phyloP scores from a whole-genome alignment of 768 basidiomycete genomes.

The Lactarius tabidus region DNA sequence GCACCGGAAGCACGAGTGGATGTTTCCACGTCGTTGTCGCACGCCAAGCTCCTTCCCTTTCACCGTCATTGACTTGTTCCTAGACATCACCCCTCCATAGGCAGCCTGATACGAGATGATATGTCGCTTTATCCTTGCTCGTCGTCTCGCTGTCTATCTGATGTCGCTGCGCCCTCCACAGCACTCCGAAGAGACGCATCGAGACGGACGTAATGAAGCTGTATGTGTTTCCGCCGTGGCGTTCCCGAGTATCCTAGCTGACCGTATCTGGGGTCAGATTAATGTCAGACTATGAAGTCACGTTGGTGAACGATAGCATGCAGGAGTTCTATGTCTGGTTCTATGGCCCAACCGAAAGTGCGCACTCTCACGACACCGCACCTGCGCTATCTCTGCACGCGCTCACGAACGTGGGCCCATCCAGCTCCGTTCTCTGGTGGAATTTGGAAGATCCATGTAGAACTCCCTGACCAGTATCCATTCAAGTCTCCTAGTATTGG shows the following conservation, averaged over 20 bases:
- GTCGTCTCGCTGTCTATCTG: conserved; percentile 26
- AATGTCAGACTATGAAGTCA: conserved; percentile 99
- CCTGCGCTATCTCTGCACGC: neutral
- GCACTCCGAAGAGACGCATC: conserved; percentile 88
- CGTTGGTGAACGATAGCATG: conserved; percentile 96
- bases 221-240: conserved; percentile 43
- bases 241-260: neutral
- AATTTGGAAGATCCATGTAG: conserved; percentile 99
- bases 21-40: neutral
- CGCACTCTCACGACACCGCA: conserved; percentile 33
- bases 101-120: conserved; percentile 49
- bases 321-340: conserved; percentile 98
- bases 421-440: conserved; percentile 96
- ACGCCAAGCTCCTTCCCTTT: neutral
- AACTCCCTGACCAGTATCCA: conserved; percentile 96
- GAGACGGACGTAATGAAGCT: conserved; percentile 99
- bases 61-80: conserved; percentile 8
- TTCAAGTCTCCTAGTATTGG: conserved; percentile 99
- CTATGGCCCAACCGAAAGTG: conserved; percentile 91
- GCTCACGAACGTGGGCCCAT: conserved; percentile 1
- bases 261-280: conserved; percentile 48
- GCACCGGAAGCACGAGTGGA: neutral
- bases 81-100: conserved; percentile 10
- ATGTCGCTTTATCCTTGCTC: conserved; percentile 34
- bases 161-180: conserved; percentile 43